Evolutionary conservation across 441 rosid genomes (phyloP).

Genomic region (Erysimum cheiri): DNA sequence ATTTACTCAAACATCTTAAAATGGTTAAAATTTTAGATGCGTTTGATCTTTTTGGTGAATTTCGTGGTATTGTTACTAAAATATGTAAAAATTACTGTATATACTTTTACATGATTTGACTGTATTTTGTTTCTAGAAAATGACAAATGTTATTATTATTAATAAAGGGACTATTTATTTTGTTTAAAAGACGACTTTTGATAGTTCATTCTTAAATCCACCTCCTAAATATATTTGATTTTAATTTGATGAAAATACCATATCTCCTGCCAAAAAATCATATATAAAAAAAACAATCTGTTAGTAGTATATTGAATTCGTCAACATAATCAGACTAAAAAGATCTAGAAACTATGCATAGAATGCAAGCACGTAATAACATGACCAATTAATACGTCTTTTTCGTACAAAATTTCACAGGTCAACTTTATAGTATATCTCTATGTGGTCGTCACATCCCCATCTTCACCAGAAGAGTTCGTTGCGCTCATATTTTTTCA

Average conservation of each 20-base stretch:
- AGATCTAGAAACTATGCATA: conserved; percentile 1
- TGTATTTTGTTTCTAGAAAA: too few relatives aligned
- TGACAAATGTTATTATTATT: too few relatives aligned
- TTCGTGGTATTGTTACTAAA: too few relatives aligned
- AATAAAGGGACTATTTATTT: too few relatives aligned
- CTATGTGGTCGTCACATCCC: conserved; percentile 38
- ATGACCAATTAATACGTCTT: conserved; percentile 13
- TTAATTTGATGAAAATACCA: too few relatives aligned
- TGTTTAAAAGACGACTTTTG: too few relatives aligned
- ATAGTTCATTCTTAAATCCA: too few relatives aligned
- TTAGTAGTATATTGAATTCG: neutral
- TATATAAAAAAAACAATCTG: too few relatives aligned
- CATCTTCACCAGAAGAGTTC: conserved; percentile 36
- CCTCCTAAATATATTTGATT: too few relatives aligned
- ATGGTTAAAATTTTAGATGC: neutral
- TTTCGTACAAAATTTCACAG: neutral
- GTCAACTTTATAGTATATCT: conserved; percentile 32
- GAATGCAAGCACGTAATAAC: conserved; percentile 35
- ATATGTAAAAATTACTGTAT: too few relatives aligned
- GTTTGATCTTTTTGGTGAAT: neutral
- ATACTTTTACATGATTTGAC: too few relatives aligned
- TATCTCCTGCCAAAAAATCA: too few relatives aligned
- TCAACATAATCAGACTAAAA: conserved; percentile 16
- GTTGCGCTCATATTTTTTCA: conserved; percentile 23
- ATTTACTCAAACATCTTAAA: neutral